Evolutionary conservation across 2,329 filamentous ascomycete species (phyloP).

Genomic region (Parascedosporium putredinis): DNA sequence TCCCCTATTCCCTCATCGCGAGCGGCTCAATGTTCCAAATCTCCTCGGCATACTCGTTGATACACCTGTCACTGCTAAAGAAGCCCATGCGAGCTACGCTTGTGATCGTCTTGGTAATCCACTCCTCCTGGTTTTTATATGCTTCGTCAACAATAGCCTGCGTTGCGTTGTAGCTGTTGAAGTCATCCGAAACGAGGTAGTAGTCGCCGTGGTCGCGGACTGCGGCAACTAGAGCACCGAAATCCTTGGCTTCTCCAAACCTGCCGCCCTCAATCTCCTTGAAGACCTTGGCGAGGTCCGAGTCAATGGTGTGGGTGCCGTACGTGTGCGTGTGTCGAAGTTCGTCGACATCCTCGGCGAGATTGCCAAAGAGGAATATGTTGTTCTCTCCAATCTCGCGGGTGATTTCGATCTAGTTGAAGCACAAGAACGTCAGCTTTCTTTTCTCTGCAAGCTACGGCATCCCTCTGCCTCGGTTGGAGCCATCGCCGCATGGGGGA

Average conservation of each 20-base stretch:
- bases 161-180: conserved; percentile 87
- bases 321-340: conserved; percentile 86
- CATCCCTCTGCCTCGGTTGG: too few species aligned
- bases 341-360: conserved; percentile 93
- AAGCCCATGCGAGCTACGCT: conserved; percentile 93
- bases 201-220: conserved; percentile 93
- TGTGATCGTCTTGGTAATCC: conserved; percentile 81
- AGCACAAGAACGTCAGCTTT: conserved; percentile 8
- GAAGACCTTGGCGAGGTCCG: conserved; percentile 72
- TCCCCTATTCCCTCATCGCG: conserved; percentile 17
- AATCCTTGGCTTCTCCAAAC: conserved; percentile 72
- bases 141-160: conserved; percentile 85
- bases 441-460: too few species aligned
- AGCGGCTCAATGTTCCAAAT: conserved; percentile 97
- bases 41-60: conserved; percentile 91
- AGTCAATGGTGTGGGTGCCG: conserved; percentile 65
- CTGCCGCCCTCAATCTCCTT: conserved; percentile 65
- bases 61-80: conserved; percentile 90
- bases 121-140: conserved; percentile 85
- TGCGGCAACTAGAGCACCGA: conserved; percentile 71
- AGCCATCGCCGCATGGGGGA: too few species aligned
- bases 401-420: conserved; percentile 74
- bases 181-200: conserved; percentile 96
- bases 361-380: conserved; percentile 96
- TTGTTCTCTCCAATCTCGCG: conserved; percentile 94